These are phyloP conservation scores for Cladophialophora bantiana DNA, from an alignment of 2,329 filamentous ascomycete species.

Conservation along the genomic window DNA sequence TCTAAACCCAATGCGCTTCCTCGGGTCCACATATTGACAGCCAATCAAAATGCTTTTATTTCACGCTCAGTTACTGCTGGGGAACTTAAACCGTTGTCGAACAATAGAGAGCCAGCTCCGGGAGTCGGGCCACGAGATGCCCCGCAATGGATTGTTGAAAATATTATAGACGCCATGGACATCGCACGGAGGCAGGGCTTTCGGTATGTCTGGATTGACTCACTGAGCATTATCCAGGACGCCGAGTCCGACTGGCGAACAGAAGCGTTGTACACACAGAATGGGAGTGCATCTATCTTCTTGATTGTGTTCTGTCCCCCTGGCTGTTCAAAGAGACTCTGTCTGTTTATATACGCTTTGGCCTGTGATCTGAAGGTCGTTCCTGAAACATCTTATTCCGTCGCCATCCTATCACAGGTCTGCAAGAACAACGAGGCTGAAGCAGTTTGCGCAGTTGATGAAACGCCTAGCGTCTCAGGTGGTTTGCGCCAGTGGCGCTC, in stretches of 20 bases:
- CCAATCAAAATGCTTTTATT: neutral
- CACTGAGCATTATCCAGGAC: slow-evolving; percentile 1
- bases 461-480: no score
- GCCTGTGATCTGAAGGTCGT: no score
- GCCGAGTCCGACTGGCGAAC: slow-evolving; percentile 3
- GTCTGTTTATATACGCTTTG: no score
- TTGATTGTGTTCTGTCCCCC: no score
- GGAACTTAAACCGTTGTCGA: neutral
- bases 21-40: neutral
- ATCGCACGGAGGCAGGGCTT: slow-evolving; percentile 1
- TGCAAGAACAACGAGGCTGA: no score
- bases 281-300: no score
- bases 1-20: neutral
- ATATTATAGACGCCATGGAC: neutral
- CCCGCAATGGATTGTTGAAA: neutral
- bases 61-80: neutral
- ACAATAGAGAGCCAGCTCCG: neutral
- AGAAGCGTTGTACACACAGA: neutral
- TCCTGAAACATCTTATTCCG: no score
- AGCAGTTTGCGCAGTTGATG: no score
- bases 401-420: no score
- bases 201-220: neutral
- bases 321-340: no score
- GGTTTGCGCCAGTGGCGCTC: no score
- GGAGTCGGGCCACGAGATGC: neutral